A percentile compares a stretch with the other conserved stretches of the same genome.
Conservation (phyloP, 2,329 filamentous ascomycete genomes). For the Graphilbum ipis-grandicollis region DNA sequence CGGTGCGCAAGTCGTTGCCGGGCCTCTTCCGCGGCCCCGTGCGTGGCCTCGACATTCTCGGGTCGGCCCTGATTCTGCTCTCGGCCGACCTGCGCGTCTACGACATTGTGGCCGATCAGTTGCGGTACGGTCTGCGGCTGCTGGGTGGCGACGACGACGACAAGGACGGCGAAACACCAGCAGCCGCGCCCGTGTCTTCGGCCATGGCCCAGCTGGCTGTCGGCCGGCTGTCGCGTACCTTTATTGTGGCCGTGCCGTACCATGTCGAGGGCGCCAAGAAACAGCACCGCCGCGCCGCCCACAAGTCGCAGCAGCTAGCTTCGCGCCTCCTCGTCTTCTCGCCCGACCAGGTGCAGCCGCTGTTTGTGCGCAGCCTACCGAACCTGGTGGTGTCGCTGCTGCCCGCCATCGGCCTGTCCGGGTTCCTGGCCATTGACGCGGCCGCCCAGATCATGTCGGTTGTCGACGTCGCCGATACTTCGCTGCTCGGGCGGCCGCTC, state of each 20-base stretch:
- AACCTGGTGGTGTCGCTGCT: conserved; percentile 49
- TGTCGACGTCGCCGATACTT: conserved; percentile 39
- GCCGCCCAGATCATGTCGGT: conserved; percentile 53
- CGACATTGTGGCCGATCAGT: conserved; percentile 64
- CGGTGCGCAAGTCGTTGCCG: conserved; percentile 45
- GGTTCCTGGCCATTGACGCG: conserved; percentile 63
- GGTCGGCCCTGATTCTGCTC: conserved; percentile 57
- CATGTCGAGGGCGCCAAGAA: conserved; percentile 4
- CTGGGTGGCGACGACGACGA: conserved; percentile 17
- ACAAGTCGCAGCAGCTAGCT: conserved; percentile 15
- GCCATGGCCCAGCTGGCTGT: conserved; percentile 52
- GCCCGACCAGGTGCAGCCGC: conserved; percentile 32
- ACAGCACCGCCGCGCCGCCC: not conserved
- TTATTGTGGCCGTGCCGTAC: conserved; percentile 40
- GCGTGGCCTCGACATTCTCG: conserved; percentile 52
- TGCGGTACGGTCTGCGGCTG: conserved; percentile 49
- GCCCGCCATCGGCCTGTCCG: conserved; percentile 43
- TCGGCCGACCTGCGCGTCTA: conserved; percentile 62
- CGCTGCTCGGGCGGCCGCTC: conserved; percentile 35
- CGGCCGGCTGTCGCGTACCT: conserved; percentile 45
- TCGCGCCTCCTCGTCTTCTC: conserved; percentile 51
- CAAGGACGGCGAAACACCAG: conserved; percentile 9
- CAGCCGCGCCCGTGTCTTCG: conserved; percentile 8
- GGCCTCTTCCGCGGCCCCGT: conserved; percentile 49
- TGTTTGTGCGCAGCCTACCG: conserved; percentile 39